A percentile compares a stretch with the other conserved stretches of the same genome.
Conservation (phyloP, 2,329 filamentous ascomycete genomes). For the Fusarium citri region DNA sequence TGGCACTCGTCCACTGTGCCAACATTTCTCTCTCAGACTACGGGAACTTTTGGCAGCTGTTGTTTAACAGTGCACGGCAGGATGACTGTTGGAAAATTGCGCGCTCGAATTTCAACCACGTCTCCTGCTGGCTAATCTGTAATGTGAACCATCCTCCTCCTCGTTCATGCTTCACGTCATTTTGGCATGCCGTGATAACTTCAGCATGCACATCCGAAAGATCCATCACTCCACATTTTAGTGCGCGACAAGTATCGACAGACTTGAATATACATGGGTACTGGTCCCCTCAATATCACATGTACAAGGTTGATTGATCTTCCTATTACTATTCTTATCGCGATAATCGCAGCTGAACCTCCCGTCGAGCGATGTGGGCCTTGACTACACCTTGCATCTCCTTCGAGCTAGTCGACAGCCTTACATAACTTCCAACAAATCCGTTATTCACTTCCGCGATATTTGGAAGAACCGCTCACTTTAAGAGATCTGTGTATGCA, state of each 20-base stretch:
- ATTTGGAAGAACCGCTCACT: slow-evolving; percentile 10
- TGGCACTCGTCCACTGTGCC: slow-evolving; percentile 11
- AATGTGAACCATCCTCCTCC: not conserved
- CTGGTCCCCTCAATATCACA: slow-evolving; percentile 11
- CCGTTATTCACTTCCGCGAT: not conserved
- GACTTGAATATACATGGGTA: not conserved
- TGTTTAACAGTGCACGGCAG: not conserved
- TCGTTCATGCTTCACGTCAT: slow-evolving; percentile 1
- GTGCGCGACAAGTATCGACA: not conserved
- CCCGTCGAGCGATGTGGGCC: slow-evolving; percentile 23
- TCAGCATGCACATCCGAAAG: not conserved
- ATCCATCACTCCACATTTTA: not conserved
- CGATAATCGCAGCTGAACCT: slow-evolving; percentile 2
- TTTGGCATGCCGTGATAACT: slow-evolving; percentile 5
- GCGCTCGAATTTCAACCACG: not conserved
- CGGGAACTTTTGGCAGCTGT: slow-evolving; percentile 4
- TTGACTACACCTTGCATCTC: slow-evolving; percentile 20
- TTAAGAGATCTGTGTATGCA: slow-evolving; percentile 2
- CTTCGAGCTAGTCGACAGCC: slow-evolving; percentile 27
- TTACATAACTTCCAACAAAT: slow-evolving; percentile 22
- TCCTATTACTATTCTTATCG: slow-evolving; percentile 1
- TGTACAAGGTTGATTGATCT: slow-evolving; percentile 6
- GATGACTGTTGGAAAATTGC: not conserved
- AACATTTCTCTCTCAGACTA: slow-evolving; percentile 34
- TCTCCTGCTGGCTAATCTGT: slow-evolving; percentile 2